Base-by-base conservation (phyloP, 2,329 filamentous ascomycete genomes). In the Sarocladium kiliense region DNA sequence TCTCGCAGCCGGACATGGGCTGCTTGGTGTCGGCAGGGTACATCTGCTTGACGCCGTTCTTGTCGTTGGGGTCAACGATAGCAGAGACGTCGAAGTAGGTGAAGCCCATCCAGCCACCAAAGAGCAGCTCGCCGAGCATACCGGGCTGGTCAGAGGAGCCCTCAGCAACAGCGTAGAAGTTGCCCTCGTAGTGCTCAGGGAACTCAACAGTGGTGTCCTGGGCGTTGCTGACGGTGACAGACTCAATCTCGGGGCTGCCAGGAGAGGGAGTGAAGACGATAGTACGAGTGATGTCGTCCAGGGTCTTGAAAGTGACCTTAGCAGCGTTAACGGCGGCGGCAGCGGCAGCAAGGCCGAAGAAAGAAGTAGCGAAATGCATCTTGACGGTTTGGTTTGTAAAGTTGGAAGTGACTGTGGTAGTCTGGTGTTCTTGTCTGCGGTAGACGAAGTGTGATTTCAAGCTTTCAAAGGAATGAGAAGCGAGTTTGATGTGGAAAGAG, bases 31-130 rank as follows among this genome's bases (percentile, higher is more conserved):
- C 62, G 55, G 65, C 66, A 26, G 80, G 79, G 69, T 70, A 82
- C 66, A 83, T 74, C 70, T 76, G 68, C 74, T 82, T 80, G 63
- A 84, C 73, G 61, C 78, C 78, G 59, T 75, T 56, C 60, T 68
- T 62, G 66, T 82, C 80, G 37, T 64, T 63, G 53, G 77, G 68
- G 66, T 78, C 69, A 62, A 82, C 77, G 59, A 84, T 83, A 65
- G 79, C 79, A 11, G 79, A 82, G 58, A 84, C 78, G 59, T 84
- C 80, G 56, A 80, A 84, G 74, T 76, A 84, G 56, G 76, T 81
- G 57, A 71, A 58, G 59, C 70, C 78, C 54, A 66, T 63, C 68
- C 68, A 80, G 63, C 75, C 77, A 54, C 75, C 69, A 63, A 78
- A 80, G 59, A 69, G 68, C 55, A 78, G 71, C 72, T 80, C 77